These are phyloP conservation scores for Mycena vulgaris DNA, from an alignment of 768 basidiomycete genomes.

Conservation along the genomic window DNA sequence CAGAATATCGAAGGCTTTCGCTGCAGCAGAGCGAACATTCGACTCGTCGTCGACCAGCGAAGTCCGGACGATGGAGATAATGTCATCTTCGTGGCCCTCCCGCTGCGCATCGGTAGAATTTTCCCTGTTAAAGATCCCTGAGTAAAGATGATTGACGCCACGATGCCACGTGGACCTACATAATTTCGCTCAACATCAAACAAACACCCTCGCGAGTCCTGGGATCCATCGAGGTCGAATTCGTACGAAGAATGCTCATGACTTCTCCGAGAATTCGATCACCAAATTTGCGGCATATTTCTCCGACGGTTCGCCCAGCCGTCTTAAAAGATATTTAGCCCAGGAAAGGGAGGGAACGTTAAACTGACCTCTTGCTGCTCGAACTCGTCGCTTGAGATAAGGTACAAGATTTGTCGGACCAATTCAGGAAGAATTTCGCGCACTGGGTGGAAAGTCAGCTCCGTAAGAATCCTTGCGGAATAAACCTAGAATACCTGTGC, in stretches of 20 bases:
- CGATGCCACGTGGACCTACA: slow-evolving; percentile 68
- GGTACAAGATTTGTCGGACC: slow-evolving; percentile 79
- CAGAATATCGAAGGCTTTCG: slow-evolving; percentile 89
- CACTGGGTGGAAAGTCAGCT: slow-evolving; percentile 63
- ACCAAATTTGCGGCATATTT: slow-evolving; percentile 95
- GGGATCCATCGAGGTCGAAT: slow-evolving; percentile 73
- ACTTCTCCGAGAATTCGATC: slow-evolving; percentile 91
- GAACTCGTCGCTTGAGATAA: slow-evolving; percentile 83
- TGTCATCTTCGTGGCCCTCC: slow-evolving; percentile 90
- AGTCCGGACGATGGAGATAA: slow-evolving; percentile 86
- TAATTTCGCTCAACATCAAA: slow-evolving; percentile 87
- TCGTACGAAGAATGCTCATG: slow-evolving; percentile 81
- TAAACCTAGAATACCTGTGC: slow-evolving; percentile 71
- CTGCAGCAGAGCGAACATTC: slow-evolving; percentile 90
- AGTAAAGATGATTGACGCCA: slow-evolving; percentile 5
- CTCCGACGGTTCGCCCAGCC: slow-evolving; percentile 88
- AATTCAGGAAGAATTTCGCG: slow-evolving; percentile 94
- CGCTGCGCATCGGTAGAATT: slow-evolving; percentile 87
- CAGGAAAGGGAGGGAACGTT: neutral
- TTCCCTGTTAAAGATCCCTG: slow-evolving; percentile 70
- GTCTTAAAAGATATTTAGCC: slow-evolving; percentile 65
- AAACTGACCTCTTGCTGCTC: slow-evolving; percentile 91
- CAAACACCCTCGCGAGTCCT: slow-evolving; percentile 89
- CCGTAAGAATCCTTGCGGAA: neutral
- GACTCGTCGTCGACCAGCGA: slow-evolving; percentile 92